phyloP scores from a whole-genome alignment of 192 early-diverging fungal genomes.

The Gamsiella multidivaricata region DNA sequence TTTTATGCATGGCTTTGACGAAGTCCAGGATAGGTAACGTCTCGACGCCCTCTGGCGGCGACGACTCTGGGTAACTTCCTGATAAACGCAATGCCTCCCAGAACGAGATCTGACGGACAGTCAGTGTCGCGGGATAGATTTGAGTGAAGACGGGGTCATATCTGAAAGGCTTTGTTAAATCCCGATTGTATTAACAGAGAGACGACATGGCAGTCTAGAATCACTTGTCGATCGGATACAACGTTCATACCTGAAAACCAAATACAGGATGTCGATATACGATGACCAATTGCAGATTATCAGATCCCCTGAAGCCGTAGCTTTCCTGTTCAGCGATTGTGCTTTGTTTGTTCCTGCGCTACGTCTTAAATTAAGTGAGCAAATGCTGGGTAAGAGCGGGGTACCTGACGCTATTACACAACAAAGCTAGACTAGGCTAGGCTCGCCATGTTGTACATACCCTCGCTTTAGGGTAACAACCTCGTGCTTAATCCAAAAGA shows the following conservation, averaged over 20 bases:
- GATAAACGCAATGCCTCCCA: constrained; percentile 65
- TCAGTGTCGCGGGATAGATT: constrained; percentile 58
- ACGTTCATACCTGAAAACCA: constrained; percentile 67
- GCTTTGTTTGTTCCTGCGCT: constrained; percentile 21
- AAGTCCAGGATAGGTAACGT: constrained; percentile 58
- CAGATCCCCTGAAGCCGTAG: constrained; percentile 72
- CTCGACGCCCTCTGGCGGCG: constrained; percentile 35
- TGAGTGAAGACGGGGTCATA: constrained; percentile 74
- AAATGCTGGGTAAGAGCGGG: too few species aligned
- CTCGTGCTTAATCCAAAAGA: constrained; percentile 75
- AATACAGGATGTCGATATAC: constrained; percentile 84
- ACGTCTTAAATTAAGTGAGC: constrained; percentile 16
- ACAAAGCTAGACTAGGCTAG: not conserved
- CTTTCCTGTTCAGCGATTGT: constrained; percentile 22
- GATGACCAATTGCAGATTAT: constrained; percentile 86
- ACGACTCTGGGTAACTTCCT: constrained; percentile 60
- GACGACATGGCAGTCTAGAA: not conserved
- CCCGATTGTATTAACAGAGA: too few species aligned
- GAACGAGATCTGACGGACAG: constrained; percentile 61
- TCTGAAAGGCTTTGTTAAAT: constrained; percentile 30
- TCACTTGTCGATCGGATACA: not conserved
- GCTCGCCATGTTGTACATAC: constrained; percentile 60
- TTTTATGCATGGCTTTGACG: constrained; percentile 46
- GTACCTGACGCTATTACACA: not conserved
- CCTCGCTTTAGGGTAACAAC: constrained; percentile 73